These are phyloP conservation scores for Pichia sp. DNA, from an alignment of 1,139 yeast genomes.

Conservation along the genomic window DNA sequence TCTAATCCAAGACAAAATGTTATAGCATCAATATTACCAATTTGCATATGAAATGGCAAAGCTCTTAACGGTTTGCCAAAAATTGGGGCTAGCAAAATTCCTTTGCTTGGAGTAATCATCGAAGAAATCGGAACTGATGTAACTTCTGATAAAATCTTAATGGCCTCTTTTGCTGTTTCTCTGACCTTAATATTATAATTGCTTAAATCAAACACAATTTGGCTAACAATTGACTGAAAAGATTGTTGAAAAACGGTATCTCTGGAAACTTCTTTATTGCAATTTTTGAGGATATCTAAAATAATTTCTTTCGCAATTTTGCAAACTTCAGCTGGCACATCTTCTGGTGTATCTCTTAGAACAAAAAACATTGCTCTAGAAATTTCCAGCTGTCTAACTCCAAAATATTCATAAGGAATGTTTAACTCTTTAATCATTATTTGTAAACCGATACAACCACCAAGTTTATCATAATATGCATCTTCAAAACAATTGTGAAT, in stretches of 20 bases:
- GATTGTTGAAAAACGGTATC: slow-evolving; percentile 62
- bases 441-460: slow-evolving; percentile 80
- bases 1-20: slow-evolving; percentile 81
- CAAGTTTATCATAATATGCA: slow-evolving; percentile 75
- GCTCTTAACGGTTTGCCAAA: slow-evolving; percentile 96
- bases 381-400: slow-evolving; percentile 73
- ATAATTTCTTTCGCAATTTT: slow-evolving; percentile 65
- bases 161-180: slow-evolving; percentile 69
- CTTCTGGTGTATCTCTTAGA: slow-evolving; percentile 81
- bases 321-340: slow-evolving; percentile 77
- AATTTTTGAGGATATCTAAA: slow-evolving; percentile 54
- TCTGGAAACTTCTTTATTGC: slow-evolving; percentile 54
- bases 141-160: slow-evolving; percentile 61
- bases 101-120: slow-evolving; percentile 77
- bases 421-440: slow-evolving; percentile 63
- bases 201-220: slow-evolving; percentile 85
- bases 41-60: slow-evolving; percentile 96
- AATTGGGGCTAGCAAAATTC: slow-evolving; percentile 79
- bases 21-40: slow-evolving; percentile 95
- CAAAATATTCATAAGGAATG: slow-evolving; percentile 68
- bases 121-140: slow-evolving; percentile 65
- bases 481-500: slow-evolving; percentile 91
- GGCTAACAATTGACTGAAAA: slow-evolving; percentile 79
- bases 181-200: slow-evolving; percentile 82
- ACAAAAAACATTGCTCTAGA: slow-evolving; percentile 85